Percentiles rank a stretch among this genome's conserved stretches.
These are phyloP conservation scores for Heliocybe sulcata DNA, from an alignment of 1,284 basidiomycete species.

Conservation along the genomic window DNA sequence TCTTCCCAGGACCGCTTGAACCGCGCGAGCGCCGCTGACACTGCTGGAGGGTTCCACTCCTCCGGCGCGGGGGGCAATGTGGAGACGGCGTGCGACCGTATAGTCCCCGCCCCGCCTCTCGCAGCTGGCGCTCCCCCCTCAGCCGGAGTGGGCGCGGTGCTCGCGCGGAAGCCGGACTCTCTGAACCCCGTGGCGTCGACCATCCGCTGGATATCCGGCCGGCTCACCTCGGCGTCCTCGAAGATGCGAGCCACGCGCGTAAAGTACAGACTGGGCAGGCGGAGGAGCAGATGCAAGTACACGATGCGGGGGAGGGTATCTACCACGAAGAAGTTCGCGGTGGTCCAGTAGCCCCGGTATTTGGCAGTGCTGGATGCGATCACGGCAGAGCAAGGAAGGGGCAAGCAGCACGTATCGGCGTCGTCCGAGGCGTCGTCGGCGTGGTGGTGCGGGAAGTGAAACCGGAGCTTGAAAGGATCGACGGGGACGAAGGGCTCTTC, in stretches of 20 bases:
- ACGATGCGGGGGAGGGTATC: slow-evolving; percentile 52
- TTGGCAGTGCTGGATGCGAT: not conserved
- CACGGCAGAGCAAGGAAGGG: not conserved
- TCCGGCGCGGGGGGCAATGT: slow-evolving; percentile 46
- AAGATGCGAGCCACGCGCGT: slow-evolving; percentile 65
- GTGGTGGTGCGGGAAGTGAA: slow-evolving; percentile 13
- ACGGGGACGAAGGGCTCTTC: slow-evolving; percentile 45
- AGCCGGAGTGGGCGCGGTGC: not conserved
- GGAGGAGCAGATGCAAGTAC: slow-evolving; percentile 59
- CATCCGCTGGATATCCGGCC: slow-evolving; percentile 64
- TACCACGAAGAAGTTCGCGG: slow-evolving; percentile 24
- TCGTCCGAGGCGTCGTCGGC: not conserved
- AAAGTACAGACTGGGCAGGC: slow-evolving; percentile 68
- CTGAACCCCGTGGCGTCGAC: slow-evolving; percentile 35
- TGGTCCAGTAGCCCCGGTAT: slow-evolving; percentile 3
- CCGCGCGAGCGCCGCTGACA: slow-evolving; percentile 50
- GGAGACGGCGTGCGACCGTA: not conserved
- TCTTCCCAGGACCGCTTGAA: slow-evolving; percentile 70
- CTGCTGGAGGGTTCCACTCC: slow-evolving; percentile 52
- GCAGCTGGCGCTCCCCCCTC: not conserved
- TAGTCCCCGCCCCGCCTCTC: not conserved
- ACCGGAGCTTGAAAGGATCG: slow-evolving; percentile 33
- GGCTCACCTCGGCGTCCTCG: slow-evolving; percentile 67
- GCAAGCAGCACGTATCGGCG: slow-evolving; percentile 4
- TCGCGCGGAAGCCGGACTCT: not conserved